These are phyloP conservation scores for Fusarium torulosum DNA, from an alignment of 2,329 filamentous ascomycete genomes.

Conservation along the genomic window DNA sequence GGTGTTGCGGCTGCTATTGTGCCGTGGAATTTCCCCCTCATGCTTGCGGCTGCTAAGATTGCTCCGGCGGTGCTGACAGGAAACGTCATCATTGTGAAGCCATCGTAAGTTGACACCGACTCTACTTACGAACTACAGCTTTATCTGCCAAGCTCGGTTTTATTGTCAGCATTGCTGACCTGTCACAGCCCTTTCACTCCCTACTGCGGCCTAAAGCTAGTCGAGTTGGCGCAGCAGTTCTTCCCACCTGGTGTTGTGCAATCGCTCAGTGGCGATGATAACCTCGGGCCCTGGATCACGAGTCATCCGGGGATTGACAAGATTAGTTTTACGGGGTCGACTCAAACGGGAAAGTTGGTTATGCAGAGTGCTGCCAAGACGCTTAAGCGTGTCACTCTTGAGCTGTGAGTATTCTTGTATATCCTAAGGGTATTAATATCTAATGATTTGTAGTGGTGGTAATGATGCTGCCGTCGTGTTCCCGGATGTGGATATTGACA, in stretches of 20 bases:
- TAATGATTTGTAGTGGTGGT: slow-evolving; percentile 56
- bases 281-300: slow-evolving; percentile 70
- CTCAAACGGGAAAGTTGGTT: slow-evolving; percentile 70
- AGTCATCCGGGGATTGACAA: slow-evolving; percentile 71
- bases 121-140: rapidly evolving
- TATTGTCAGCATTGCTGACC: too few relatives aligned
- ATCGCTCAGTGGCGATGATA: slow-evolving; percentile 69
- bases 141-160: rapidly evolving
- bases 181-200: slow-evolving; percentile 62
- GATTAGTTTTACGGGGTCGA: slow-evolving; percentile 74
- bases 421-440: rapidly evolving
- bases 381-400: slow-evolving; percentile 71
- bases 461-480: slow-evolving; percentile 72
- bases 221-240: slow-evolving; percentile 67
- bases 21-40: slow-evolving; percentile 70
- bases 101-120: slow-evolving; percentile 52
- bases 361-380: slow-evolving; percentile 68
- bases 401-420: slow-evolving; percentile 55
- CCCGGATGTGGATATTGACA: slow-evolving; percentile 66
- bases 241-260: slow-evolving; percentile 75
- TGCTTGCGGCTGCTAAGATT: slow-evolving; percentile 66
- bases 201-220: slow-evolving; percentile 70
- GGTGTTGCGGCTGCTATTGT: slow-evolving; percentile 62
- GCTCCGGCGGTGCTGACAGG: slow-evolving; percentile 68
- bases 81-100: slow-evolving; percentile 68